Conservation (phyloP, 2,329 filamentous ascomycete genomes). For the Sclerotinia glacialis region DNA sequence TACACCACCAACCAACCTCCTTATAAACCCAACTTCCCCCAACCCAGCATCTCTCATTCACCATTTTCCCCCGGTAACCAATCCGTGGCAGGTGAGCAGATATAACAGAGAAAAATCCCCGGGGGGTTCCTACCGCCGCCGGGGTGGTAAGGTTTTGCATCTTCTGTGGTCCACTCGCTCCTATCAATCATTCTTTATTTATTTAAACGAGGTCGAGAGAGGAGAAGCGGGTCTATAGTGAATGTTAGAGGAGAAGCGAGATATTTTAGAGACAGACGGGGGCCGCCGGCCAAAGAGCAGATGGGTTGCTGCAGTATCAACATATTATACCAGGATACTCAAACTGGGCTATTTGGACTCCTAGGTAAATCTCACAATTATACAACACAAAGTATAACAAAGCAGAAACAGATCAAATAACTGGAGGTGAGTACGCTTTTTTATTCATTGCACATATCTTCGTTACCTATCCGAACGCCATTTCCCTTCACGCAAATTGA, state of each 20-base stretch:
- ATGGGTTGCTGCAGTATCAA: not conserved
- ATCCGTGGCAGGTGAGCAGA: not conserved
- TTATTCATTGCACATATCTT: conserved; percentile 19
- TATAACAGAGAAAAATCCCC: not conserved
- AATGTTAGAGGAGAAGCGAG: not conserved
- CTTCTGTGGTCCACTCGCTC: too few relatives aligned
- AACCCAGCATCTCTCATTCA: not conserved
- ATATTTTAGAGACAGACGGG: not conserved
- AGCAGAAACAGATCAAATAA: not conserved
- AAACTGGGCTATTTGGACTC: not conserved
- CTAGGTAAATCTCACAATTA: not conserved
- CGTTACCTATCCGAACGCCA: conserved; percentile 11
- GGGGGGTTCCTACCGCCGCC: not conserved
- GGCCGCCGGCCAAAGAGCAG: not conserved
- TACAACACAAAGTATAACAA: not conserved
- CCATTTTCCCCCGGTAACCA: not conserved
- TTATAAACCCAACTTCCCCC: not conserved
- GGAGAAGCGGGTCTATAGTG: not conserved
- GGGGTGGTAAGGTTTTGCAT: not conserved
- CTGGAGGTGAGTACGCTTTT: conserved; percentile 5
- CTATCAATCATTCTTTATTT: too few relatives aligned
- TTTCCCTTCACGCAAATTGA: conserved; percentile 3
- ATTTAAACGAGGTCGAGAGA: too few relatives aligned
- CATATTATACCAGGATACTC: not conserved
- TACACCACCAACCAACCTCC: too few relatives aligned